A percentile compares a stretch with the other conserved stretches of the same genome.
Conservation (phyloP, 176 grass and related monocot genomes). For the Aegilops longissima region DNA sequence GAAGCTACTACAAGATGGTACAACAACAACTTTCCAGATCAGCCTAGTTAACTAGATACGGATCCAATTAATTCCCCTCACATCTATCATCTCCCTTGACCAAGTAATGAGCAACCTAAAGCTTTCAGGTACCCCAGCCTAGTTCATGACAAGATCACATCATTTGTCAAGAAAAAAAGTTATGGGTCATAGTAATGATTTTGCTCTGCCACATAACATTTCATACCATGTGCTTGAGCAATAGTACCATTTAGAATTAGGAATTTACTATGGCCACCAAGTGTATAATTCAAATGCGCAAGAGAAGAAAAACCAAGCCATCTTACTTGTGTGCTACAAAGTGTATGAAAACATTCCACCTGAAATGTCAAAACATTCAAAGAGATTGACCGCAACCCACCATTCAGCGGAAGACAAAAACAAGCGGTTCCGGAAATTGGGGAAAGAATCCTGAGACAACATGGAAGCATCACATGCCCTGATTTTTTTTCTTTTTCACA, state of each 20-base stretch:
- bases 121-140: not conserved
- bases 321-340: not conserved
- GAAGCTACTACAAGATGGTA: constrained; percentile 10
- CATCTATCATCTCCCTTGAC: constrained; percentile 2
- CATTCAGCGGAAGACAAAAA: not conserved
- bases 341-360: not conserved
- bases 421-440: not conserved
- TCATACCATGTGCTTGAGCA: constrained; percentile 1
- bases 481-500: not conserved
- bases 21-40: constrained; percentile 18
- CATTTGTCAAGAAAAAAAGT: not conserved
- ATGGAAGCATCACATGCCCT: not conserved
- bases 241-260: not conserved
- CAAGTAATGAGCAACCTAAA: constrained; percentile 7
- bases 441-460: not conserved
- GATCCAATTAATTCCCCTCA: constrained; percentile 24
- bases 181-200: not conserved
- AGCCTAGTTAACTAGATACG: constrained; percentile 16
- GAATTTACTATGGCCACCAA: not conserved
- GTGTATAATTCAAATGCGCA: not conserved
- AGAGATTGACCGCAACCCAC: not conserved
- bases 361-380: not conserved
- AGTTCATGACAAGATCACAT: not conserved
- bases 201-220: not conserved
- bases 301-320: not conserved